Evolutionary conservation across 2,329 filamentous ascomycete genomes (phyloP).

Genomic region (Penicillium psychrosexuale): DNA sequence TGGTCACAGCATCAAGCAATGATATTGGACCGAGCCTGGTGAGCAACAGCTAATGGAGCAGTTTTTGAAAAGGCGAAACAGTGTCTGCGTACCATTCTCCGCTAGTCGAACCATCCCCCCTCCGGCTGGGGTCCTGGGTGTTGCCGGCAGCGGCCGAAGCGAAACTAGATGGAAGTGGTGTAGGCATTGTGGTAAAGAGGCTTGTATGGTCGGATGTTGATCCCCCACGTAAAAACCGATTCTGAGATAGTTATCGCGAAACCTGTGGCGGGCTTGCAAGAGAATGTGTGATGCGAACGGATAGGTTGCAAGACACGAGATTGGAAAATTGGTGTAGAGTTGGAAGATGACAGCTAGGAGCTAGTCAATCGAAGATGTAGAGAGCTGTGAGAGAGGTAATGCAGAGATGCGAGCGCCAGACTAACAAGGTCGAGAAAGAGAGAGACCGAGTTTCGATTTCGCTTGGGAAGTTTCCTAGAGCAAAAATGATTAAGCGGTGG

Average conservation of each 20-base stretch:
- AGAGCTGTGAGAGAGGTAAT: conserved; percentile 20
- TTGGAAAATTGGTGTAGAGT: conserved; percentile 10
- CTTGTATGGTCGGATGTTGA: conserved; percentile 22
- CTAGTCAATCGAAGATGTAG: conserved; percentile 22
- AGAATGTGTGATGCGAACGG: conserved; percentile 25
- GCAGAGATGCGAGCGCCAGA: conserved; percentile 30
- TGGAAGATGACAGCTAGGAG: conserved; percentile 17
- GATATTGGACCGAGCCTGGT: background rate
- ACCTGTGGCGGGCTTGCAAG: conserved; percentile 23
- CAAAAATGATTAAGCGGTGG: conserved; percentile 30
- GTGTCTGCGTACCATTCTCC: conserved; percentile 66
- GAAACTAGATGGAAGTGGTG: conserved; percentile 77
- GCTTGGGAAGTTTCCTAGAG: conserved; percentile 28
- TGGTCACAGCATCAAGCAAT: background rate
- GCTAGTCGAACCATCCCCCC: conserved; percentile 54
- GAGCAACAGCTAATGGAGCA: background rate
- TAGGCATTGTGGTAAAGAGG: conserved; percentile 56
- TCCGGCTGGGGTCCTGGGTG: conserved; percentile 59
- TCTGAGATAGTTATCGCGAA: conserved; percentile 23
- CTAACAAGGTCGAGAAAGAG: conserved; percentile 33
- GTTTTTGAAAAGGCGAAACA: conserved; percentile 3
- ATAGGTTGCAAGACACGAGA: conserved; percentile 25
- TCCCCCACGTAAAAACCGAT: conserved; percentile 25
- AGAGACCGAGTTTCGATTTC: conserved; percentile 30
- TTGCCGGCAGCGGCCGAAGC: conserved; percentile 79